phyloP scores from a whole-genome alignment of 441 rosid genomes.

The Bruguiera hainesii region DNA sequence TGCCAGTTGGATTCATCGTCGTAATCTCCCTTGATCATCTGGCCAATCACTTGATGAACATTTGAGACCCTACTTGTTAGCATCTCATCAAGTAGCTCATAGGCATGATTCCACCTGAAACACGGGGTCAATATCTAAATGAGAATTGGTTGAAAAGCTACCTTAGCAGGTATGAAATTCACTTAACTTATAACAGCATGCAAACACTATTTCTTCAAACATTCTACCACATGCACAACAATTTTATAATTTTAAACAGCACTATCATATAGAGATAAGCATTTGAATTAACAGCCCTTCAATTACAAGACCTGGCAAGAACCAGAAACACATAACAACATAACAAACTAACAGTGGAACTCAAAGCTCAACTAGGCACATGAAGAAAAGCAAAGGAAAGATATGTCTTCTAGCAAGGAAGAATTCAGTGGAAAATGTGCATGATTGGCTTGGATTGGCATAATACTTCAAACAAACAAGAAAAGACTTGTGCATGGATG shows the following conservation, averaged over 20 bases:
- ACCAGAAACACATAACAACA: background rate
- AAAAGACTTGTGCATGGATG: no score
- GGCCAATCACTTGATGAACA: slow-evolving; percentile 87
- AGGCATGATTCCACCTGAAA: slow-evolving; percentile 75
- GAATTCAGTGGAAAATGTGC: no score
- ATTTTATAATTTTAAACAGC: slow-evolving; percentile 13
- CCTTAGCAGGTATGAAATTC: background rate
- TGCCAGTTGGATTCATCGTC: slow-evolving; percentile 89
- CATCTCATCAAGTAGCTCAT: slow-evolving; percentile 82
- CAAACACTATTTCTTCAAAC: background rate
- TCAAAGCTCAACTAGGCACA: background rate
- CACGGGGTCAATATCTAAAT: slow-evolving; percentile 16
- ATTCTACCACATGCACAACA: background rate
- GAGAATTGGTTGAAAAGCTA: slow-evolving; percentile 2
- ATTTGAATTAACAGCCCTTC: background rate
- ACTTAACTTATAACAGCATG: background rate
- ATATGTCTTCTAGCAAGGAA: no score
- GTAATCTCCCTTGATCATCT: slow-evolving; percentile 90
- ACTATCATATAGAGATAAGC: background rate
- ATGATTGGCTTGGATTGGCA: no score
- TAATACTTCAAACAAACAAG: no score
- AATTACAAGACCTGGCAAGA: background rate
- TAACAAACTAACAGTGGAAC: background rate
- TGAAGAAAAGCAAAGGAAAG: no score
- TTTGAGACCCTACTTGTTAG: slow-evolving; percentile 59